Percentiles rank a stretch among this genome's conserved stretches.
Evolutionary conservation across 2,329 filamentous ascomycete species (phyloP).

Genomic region (Ceratocystis ficicola): DNA sequence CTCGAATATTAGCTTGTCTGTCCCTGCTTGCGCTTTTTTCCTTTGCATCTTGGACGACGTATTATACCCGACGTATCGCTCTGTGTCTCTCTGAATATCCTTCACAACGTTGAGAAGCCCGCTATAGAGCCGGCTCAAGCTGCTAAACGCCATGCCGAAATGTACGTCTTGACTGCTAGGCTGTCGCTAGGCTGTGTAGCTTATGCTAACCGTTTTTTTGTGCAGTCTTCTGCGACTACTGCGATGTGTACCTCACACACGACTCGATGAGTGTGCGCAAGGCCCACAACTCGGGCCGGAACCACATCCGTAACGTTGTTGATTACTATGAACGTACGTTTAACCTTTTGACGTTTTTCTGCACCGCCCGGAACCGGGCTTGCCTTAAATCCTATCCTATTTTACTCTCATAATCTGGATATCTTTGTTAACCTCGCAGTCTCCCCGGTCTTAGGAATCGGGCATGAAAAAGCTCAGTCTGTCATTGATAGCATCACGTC

Average conservation of each 20-base stretch:
- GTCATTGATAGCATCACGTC: conserved; percentile 97
- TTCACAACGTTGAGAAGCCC: conserved; percentile 23
- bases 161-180: conserved; percentile 23
- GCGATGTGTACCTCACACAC: conserved; percentile 99
- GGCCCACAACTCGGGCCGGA: conserved; percentile 91
- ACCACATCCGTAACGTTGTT: conserved; percentile 93
- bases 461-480: conserved; percentile 94
- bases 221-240: conserved; percentile 61
- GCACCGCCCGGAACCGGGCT: too few relatives aligned
- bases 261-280: conserved; percentile 99
- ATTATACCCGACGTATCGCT: not conserved
- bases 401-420: too few relatives aligned
- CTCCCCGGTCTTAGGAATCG: conserved; percentile 56
- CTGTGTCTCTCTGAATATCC: not conserved
- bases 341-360: not conserved
- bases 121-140: not conserved
- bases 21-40: not conserved
- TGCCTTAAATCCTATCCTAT: too few relatives aligned
- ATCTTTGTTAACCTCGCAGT: too few relatives aligned
- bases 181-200: conserved; percentile 13
- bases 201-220: conserved; percentile 22
- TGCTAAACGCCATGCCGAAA: conserved; percentile 9
- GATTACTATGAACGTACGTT: conserved; percentile 88
- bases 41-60: not conserved
- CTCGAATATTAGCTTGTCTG: not conserved